These are phyloP conservation scores for Butyriboletus loyo DNA, from an alignment of 768 basidiomycete genomes.

Conservation along the genomic window DNA sequence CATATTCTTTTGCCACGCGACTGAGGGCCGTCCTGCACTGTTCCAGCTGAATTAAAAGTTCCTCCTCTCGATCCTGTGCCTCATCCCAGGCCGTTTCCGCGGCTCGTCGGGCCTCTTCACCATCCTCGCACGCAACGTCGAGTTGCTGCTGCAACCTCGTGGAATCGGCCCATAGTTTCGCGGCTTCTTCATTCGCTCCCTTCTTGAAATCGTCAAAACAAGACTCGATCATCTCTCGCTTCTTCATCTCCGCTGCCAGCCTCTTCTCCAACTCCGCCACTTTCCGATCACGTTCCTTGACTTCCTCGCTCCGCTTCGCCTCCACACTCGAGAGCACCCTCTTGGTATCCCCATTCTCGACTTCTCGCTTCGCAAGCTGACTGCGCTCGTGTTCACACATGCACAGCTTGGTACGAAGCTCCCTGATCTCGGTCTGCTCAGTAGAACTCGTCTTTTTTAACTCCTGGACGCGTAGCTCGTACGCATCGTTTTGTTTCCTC, in stretches of 20 bases:
- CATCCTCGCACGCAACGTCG: constrained; percentile 36
- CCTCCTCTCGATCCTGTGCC: constrained; percentile 40
- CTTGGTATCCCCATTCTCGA: constrained; percentile 49
- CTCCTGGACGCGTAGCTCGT: constrained; percentile 61
- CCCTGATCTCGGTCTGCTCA: constrained; percentile 64
- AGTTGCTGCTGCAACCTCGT: constrained; percentile 38
- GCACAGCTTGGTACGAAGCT: constrained; percentile 56
- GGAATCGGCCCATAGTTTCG: constrained; percentile 33
- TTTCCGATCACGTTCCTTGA: constrained; percentile 49
- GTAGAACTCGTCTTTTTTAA: constrained; percentile 46
- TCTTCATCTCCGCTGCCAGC: constrained; percentile 47
- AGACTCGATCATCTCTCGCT: constrained; percentile 46
- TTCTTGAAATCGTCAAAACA: constrained; percentile 41
- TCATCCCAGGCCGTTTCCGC: constrained; percentile 32
- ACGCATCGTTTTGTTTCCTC: constrained; percentile 56
- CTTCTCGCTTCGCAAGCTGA: constrained; percentile 50
- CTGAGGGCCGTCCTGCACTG: constrained; percentile 44
- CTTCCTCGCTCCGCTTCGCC: constrained; percentile 50
- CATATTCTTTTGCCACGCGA: constrained; percentile 53
- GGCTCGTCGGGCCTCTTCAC: constrained; percentile 32
- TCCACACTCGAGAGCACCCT: constrained; percentile 50
- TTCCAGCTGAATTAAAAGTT: constrained; percentile 49
- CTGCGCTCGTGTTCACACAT: constrained; percentile 54
- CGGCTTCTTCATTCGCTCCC: constrained; percentile 41
- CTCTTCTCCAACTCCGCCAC: constrained; percentile 57